A percentile compares a stretch with the other conserved stretches of the same genome.
phyloP scores from a whole-genome alignment of 148 eudicot species.

The Heliosperma pusillum region DNA sequence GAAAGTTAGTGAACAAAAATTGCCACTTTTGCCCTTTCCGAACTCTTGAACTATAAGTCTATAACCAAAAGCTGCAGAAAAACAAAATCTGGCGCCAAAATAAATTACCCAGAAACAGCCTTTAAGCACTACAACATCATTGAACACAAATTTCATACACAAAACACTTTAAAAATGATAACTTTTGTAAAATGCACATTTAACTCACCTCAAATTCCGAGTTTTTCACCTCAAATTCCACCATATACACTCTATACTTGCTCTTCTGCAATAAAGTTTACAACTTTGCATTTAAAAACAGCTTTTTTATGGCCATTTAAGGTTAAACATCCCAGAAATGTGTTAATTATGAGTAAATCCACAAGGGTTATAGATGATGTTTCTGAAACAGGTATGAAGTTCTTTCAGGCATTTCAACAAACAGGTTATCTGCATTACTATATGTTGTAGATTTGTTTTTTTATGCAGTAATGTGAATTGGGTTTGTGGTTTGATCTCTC shows the following conservation, averaged over 20 bases:
- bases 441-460: background rate
- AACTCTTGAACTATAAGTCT: too few relatives aligned
- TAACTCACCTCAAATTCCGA: conserved; percentile 16
- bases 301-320: conserved; percentile 9
- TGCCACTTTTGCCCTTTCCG: too few relatives aligned
- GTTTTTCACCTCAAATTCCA: conserved; percentile 14
- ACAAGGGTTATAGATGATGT: background rate
- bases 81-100: conserved; percentile 15
- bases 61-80: background rate
- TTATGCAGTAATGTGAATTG: conserved; percentile 14
- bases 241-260: background rate
- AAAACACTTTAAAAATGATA: background rate
- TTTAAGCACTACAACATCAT: background rate
- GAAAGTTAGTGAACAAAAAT: too few relatives aligned
- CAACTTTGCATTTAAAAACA: background rate
- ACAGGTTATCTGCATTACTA: conserved; percentile 28
- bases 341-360: conserved; percentile 8
- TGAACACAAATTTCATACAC: background rate
- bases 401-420: conserved; percentile 36
- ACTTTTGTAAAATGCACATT: conserved; percentile 9
- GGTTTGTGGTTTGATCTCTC: conserved; percentile 14
- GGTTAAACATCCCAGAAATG: background rate
- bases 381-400: conserved; percentile 27
- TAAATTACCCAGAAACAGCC: background rate
- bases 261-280: background rate